phyloP scores from a whole-genome alignment of 441 rosid species.

The Flueggea neowawraea region DNA sequence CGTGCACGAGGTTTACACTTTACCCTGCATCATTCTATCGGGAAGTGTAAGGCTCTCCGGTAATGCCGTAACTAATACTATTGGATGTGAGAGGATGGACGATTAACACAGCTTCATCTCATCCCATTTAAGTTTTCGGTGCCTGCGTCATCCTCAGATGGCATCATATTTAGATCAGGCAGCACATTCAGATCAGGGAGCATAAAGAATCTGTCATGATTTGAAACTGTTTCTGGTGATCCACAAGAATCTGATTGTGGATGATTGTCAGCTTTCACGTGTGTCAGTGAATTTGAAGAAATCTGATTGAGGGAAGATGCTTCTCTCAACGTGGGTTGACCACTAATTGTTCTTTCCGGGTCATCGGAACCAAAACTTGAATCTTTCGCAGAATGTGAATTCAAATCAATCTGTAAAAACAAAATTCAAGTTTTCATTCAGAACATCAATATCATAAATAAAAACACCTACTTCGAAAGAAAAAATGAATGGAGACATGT shows the following conservation, averaged over 20 bases:
- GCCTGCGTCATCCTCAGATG: conserved; percentile 40
- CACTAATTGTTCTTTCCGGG: conserved; percentile 10
- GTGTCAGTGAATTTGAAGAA: conserved; percentile 3
- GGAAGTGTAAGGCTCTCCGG: neutral
- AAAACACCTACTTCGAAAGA: neutral
- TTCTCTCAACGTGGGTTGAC: conserved; percentile 10
- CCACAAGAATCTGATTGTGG: conserved; percentile 19
- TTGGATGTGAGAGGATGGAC: neutral
- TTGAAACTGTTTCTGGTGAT: conserved; percentile 12
- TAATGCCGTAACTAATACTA: neutral
- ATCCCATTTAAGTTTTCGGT: conserved; percentile 24
- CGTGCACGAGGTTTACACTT: no score
- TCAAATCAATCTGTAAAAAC: conserved; percentile 44
- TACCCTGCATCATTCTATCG: conserved; percentile 2
- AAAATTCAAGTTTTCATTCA: neutral
- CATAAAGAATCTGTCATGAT: conserved; percentile 25
- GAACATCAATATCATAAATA: neutral
- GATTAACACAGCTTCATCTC: conserved; percentile 25
- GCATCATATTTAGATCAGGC: conserved; percentile 78
- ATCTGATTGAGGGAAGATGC: conserved; percentile 13
- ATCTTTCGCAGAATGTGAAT: conserved; percentile 16
- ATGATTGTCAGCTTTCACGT: conserved; percentile 4
- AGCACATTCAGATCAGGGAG: conserved; percentile 60
- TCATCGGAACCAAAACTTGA: conserved; percentile 12
- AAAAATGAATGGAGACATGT: neutral